A percentile compares a stretch with the other conserved stretches of the same genome.
These are phyloP conservation scores for Sechiopsis laciniata DNA, from an alignment of 306 rosid species.

Conservation along the genomic window DNA sequence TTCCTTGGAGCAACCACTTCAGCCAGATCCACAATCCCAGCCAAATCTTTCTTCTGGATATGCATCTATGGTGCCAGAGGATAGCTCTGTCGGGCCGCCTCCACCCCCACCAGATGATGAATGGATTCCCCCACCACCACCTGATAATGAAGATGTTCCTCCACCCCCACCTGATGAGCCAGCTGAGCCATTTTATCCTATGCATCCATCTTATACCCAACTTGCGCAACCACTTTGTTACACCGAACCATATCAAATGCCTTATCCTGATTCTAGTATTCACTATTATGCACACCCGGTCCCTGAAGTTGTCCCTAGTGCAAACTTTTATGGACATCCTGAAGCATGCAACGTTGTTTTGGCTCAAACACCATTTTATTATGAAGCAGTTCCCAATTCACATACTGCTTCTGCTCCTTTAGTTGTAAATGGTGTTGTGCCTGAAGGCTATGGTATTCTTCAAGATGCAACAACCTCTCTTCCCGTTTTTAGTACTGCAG, in stretches of 20 bases:
- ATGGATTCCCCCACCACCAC: slow-evolving; percentile 99
- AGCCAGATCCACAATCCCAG: slow-evolving; percentile 28
- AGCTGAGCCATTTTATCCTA: slow-evolving; percentile 39
- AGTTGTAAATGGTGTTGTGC: slow-evolving; percentile 39
- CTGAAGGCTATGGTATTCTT: slow-evolving; percentile 52
- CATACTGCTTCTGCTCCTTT: slow-evolving; percentile 48
- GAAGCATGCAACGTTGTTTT: slow-evolving; percentile 45
- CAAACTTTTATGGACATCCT: slow-evolving; percentile 51
- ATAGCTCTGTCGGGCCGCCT: slow-evolving; percentile 51
- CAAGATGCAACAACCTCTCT: slow-evolving; percentile 44
- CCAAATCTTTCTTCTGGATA: slow-evolving; percentile 26
- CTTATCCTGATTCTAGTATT: slow-evolving; percentile 48
- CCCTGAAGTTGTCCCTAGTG: slow-evolving; percentile 37
- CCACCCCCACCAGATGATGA: slow-evolving; percentile 93
- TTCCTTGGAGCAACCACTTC: slow-evolving; percentile 35
- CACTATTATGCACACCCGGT: slow-evolving; percentile 60
- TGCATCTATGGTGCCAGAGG: slow-evolving; percentile 32
- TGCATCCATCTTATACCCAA: slow-evolving; percentile 54
- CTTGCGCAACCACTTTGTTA: slow-evolving; percentile 52
- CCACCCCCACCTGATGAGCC: slow-evolving; percentile 93
- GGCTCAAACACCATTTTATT: slow-evolving; percentile 56
- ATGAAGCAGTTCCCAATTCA: slow-evolving; percentile 47
- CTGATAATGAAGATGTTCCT: slow-evolving; percentile 74
- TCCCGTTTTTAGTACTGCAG: slow-evolving; percentile 30
- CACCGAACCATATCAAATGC: slow-evolving; percentile 42